A percentile compares a stretch with the other conserved stretches of the same genome.
Conservation (phyloP, 805 yeast genomes). For the Yarrowia deformans region DNA sequence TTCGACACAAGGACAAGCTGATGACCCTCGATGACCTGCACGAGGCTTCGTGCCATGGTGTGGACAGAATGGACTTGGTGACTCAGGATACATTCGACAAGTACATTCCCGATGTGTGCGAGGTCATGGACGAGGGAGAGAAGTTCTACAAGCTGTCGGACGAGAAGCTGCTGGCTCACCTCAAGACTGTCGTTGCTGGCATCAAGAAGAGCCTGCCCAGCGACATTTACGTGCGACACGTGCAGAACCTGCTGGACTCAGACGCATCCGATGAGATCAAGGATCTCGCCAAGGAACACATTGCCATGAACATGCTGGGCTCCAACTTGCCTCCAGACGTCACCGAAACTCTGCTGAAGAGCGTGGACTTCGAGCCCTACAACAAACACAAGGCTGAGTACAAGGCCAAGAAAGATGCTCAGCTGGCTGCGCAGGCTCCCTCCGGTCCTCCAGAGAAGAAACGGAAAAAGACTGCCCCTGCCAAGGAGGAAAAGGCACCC, state of each 20-base stretch:
- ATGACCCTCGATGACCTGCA: slow-evolving; percentile 34
- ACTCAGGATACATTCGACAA: slow-evolving; percentile 23
- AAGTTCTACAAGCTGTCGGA: slow-evolving; percentile 28
- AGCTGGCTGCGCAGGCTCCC: slow-evolving; percentile 19
- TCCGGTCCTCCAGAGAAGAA: slow-evolving; percentile 15
- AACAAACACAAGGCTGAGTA: slow-evolving; percentile 17
- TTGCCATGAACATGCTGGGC: slow-evolving; percentile 33
- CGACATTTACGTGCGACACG: slow-evolving; percentile 27
- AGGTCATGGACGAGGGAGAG: slow-evolving; percentile 35
- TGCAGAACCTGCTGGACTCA: slow-evolving; percentile 13
- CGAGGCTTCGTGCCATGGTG: slow-evolving; percentile 21
- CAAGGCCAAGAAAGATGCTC: slow-evolving; percentile 11
- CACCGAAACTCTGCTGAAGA: slow-evolving; percentile 13
- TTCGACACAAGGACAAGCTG: slow-evolving; percentile 27
- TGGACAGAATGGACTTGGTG: slow-evolving; percentile 26
- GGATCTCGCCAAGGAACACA: slow-evolving; percentile 19
- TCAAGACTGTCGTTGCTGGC: background rate
- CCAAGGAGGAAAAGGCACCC: slow-evolving; percentile 11
- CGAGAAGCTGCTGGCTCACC: slow-evolving; percentile 9
- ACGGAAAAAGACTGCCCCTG: slow-evolving; percentile 18
- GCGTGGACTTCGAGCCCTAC: slow-evolving; percentile 21
- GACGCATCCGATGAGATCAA: slow-evolving; percentile 25
- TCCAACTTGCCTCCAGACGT: slow-evolving; percentile 32
- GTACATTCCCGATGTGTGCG: slow-evolving; percentile 29
- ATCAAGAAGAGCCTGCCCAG: slow-evolving; percentile 19